These are phyloP conservation scores for Chalciporus chontae DNA, from an alignment of 768 basidiomycete genomes.

Conservation along the genomic window DNA sequence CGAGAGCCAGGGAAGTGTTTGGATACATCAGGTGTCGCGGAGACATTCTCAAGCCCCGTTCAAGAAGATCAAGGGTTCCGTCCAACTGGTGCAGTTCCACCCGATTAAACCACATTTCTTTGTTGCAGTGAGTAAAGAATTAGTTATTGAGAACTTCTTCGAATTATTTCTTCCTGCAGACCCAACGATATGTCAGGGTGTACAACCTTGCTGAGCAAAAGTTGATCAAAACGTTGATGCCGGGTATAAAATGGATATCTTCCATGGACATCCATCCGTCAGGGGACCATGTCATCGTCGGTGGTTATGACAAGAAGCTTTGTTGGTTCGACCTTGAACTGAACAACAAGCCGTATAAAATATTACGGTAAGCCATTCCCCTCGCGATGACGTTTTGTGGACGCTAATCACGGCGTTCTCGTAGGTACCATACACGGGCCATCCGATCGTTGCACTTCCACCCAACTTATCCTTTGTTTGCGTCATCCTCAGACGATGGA, in stretches of 20 bases:
- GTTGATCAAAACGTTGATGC: slow-evolving; percentile 86
- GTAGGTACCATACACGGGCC: slow-evolving; percentile 89
- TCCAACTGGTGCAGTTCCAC: slow-evolving; percentile 93
- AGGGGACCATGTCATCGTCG: slow-evolving; percentile 95
- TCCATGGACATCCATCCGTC: slow-evolving; percentile 95
- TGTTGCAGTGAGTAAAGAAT: slow-evolving; percentile 73
- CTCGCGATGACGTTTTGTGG: not conserved
- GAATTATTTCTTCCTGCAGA: slow-evolving; percentile 45
- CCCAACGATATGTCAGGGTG: slow-evolving; percentile 91
- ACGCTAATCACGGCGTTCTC: slow-evolving; percentile 9
- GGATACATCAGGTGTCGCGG: slow-evolving; percentile 93
- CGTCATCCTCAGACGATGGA: slow-evolving; percentile 95
- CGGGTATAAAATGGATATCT: slow-evolving; percentile 98
- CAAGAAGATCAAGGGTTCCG: slow-evolving; percentile 87
- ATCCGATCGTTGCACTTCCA: slow-evolving; percentile 94
- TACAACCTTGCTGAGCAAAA: slow-evolving; percentile 96
- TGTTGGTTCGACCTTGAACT: slow-evolving; percentile 99
- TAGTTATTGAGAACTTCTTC: slow-evolving; percentile 9
- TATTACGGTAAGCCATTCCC: slow-evolving; percentile 62
- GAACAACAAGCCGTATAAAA: slow-evolving; percentile 95
- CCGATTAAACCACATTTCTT: slow-evolving; percentile 94
- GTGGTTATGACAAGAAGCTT: slow-evolving; percentile 94
- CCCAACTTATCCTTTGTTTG: slow-evolving; percentile 91
- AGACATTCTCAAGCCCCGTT: slow-evolving; percentile 98
- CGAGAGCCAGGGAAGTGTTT: slow-evolving; percentile 77